These are phyloP conservation scores for Pyrenophora teres DNA, from an alignment of 2,329 filamentous ascomycete genomes.

Conservation along the genomic window DNA sequence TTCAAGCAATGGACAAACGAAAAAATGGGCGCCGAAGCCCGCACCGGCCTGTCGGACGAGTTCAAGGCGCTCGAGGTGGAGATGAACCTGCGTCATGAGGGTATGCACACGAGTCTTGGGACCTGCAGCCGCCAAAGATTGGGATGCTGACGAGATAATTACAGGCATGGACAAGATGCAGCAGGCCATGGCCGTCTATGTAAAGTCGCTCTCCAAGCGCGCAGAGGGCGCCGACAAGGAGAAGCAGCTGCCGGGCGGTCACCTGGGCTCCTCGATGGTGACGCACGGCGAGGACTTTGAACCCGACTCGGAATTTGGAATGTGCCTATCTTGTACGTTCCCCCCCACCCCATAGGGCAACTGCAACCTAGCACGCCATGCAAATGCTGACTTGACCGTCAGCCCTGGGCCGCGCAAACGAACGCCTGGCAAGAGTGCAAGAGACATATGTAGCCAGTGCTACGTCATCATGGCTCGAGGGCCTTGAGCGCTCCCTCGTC, in stretches of 20 bases:
- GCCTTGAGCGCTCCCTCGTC: conserved; percentile 82
- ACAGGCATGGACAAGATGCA: conserved; percentile 89
- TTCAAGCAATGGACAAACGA: conserved; percentile 98
- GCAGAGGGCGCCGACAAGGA: conserved; percentile 86
- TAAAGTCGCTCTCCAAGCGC: conserved; percentile 85
- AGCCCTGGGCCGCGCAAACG: conserved; percentile 84
- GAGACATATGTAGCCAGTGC: conserved; percentile 79
- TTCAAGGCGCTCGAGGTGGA: conserved; percentile 89
- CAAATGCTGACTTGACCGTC: conserved; percentile 22
- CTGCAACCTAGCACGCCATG: neutral
- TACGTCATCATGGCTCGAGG: conserved; percentile 85
- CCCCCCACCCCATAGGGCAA: neutral
- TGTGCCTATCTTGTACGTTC: conserved; percentile 73
- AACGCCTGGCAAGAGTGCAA: conserved; percentile 82
- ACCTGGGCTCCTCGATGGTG: conserved; percentile 84
- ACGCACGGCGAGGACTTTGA: conserved; percentile 92
- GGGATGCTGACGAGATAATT: conserved; percentile 9
- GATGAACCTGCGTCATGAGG: conserved; percentile 87
- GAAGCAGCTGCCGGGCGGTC: conserved; percentile 78
- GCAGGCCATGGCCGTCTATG: conserved; percentile 79
- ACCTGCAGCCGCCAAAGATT: conserved; percentile 5
- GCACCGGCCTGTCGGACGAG: conserved; percentile 84
- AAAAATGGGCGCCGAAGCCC: conserved; percentile 90
- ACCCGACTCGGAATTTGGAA: conserved; percentile 85
- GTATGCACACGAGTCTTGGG: conserved; percentile 54